Percentiles rank a stretch among this genome's conserved stretches.
These are phyloP conservation scores for Trichoderma semiorbis DNA, from an alignment of 2,329 filamentous ascomycete species.

Conservation along the genomic window DNA sequence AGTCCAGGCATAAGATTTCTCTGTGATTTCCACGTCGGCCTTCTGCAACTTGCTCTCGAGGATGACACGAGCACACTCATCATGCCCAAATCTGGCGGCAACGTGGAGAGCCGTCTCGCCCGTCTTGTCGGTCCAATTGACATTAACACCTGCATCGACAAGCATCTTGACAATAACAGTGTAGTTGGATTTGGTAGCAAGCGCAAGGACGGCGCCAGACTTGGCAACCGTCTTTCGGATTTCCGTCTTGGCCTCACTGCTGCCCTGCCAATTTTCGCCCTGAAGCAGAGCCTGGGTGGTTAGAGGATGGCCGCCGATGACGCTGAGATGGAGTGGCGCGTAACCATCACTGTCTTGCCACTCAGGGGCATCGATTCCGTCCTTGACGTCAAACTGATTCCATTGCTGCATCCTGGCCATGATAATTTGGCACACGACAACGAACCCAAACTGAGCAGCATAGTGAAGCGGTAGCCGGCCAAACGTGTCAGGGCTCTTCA, in stretches of 20 bases:
- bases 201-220: constrained; percentile 80
- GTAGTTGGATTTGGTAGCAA: constrained; percentile 87
- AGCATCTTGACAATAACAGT: constrained; percentile 79
- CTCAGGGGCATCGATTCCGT: constrained; percentile 79
- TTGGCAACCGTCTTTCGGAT: constrained; percentile 70
- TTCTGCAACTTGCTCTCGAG: constrained; percentile 67
- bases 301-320: constrained; percentile 83
- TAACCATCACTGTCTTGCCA: constrained; percentile 95
- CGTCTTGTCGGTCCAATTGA: constrained; percentile 87
- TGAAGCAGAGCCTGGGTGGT: constrained; percentile 80
- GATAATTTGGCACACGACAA: constrained; percentile 82
- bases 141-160: constrained; percentile 83
- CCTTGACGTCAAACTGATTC: constrained; percentile 77
- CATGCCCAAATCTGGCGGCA: constrained; percentile 83
- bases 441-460: constrained; percentile 90
- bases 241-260: constrained; percentile 57
- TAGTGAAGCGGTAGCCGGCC: constrained; percentile 88
- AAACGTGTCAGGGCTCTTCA: constrained; percentile 70
- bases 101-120: constrained; percentile 91
- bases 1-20: constrained; percentile 89
- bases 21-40: constrained; percentile 70
- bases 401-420: constrained; percentile 87
- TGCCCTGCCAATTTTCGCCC: constrained; percentile 72
- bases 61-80: constrained; percentile 73
- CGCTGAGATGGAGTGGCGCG: constrained; percentile 85